Evolutionary conservation across 2,329 filamentous ascomycete genomes (phyloP).

Genomic region (Zasmidium cellare): DNA sequence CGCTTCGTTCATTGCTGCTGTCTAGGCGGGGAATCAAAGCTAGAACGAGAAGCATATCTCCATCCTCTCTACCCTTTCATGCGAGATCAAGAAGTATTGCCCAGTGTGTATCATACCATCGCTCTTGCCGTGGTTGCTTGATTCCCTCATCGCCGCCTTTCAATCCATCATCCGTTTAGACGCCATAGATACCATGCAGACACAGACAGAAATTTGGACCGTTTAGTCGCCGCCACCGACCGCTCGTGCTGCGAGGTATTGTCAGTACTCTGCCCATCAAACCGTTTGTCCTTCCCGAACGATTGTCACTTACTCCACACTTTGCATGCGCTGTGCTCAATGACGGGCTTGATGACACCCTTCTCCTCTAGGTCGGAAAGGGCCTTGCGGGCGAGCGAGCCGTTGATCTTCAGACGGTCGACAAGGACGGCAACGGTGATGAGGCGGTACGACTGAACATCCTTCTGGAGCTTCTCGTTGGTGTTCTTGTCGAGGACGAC

Average conservation of each 20-base stretch:
- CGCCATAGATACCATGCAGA: slow-evolving; percentile 15
- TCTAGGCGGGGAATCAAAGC: slow-evolving; percentile 1
- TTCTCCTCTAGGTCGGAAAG: slow-evolving; percentile 94
- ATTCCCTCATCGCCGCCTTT: not conserved
- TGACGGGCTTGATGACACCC: slow-evolving; percentile 97
- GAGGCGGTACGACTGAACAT: slow-evolving; percentile 99
- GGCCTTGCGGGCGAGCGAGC: slow-evolving; percentile 87
- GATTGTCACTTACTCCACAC: slow-evolving; percentile 80
- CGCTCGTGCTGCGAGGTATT: slow-evolving; percentile 21
- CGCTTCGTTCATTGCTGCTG: slow-evolving; percentile 8
- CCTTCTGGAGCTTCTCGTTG: slow-evolving; percentile 98
- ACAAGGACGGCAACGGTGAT: slow-evolving; percentile 98
- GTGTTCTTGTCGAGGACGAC: slow-evolving; percentile 98
- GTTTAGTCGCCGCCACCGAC: slow-evolving; percentile 27
- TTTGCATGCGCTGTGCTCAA: slow-evolving; percentile 94
- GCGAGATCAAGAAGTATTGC: not conserved
- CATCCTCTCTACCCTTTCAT: not conserved
- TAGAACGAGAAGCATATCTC: not conserved
- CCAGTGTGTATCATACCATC: not conserved
- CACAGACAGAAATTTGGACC: slow-evolving; percentile 1
- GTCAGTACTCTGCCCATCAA: slow-evolving; percentile 4
- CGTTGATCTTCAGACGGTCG: slow-evolving; percentile 99
- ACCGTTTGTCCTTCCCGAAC: not conserved
- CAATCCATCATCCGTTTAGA: slow-evolving; percentile 3
- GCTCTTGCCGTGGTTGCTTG: not conserved